Evolutionary conservation across 2,329 filamentous ascomycete genomes (phyloP).

Genomic region (Fusarium sp.): DNA sequence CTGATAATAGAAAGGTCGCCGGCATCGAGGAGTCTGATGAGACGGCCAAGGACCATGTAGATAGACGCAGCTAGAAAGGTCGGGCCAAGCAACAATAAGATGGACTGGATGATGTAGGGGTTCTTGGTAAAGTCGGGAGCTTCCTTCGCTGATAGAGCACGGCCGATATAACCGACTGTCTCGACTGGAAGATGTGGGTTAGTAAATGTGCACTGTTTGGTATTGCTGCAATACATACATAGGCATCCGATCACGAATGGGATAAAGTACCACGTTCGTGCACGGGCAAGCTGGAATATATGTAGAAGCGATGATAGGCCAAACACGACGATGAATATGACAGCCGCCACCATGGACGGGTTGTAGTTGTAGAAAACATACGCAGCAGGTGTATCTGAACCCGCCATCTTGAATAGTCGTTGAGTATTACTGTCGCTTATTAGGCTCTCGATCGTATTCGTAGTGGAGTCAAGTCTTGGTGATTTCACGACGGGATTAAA

Average conservation of each 20-base stretch:
- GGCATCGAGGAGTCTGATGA: constrained; percentile 58
- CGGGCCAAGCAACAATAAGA: constrained; percentile 58
- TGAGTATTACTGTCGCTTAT: not conserved
- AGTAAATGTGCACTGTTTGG: not conserved
- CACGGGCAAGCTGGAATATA: constrained; percentile 56
- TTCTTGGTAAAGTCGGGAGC: constrained; percentile 55
- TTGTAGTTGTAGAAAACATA: constrained; percentile 63
- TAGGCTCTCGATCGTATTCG: constrained; percentile 9
- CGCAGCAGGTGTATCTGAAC: constrained; percentile 14
- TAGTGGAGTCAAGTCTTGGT: not conserved
- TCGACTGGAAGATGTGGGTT: constrained; percentile 42
- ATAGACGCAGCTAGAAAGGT: constrained; percentile 62
- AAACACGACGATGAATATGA: constrained; percentile 61
- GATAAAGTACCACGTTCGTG: constrained; percentile 67
- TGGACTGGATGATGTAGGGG: constrained; percentile 59
- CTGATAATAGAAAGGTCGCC: constrained; percentile 59
- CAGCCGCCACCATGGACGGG: constrained; percentile 61
- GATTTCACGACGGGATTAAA: not conserved
- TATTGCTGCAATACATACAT: constrained; percentile 55
- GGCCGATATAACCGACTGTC: constrained; percentile 62
- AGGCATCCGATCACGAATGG: constrained; percentile 67
- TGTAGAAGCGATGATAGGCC: constrained; percentile 57
- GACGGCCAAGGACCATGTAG: constrained; percentile 63
- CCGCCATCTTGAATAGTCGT: constrained; percentile 34
- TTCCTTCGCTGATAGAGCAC: constrained; percentile 61